phyloP scores from a whole-genome alignment of 2,329 filamentous ascomycete genomes.

The Penicillium psychrosexuale region DNA sequence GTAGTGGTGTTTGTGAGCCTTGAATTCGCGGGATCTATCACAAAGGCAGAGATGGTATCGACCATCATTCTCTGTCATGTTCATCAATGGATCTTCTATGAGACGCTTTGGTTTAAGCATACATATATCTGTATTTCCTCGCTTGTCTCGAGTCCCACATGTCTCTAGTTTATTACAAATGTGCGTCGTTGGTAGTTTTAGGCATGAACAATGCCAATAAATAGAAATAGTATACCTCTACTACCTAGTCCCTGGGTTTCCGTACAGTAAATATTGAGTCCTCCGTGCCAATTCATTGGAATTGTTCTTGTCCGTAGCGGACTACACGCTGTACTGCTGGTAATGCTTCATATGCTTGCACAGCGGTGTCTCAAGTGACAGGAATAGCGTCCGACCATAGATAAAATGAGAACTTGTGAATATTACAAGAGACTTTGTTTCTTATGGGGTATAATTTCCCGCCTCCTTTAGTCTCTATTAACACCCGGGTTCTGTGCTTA shows the following conservation, averaged over 20 bases:
- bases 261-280: neutral
- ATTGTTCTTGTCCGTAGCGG: neutral
- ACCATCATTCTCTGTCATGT: slow-evolving; percentile 7
- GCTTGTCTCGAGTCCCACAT: neutral
- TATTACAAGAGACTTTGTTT: neutral
- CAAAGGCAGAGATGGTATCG: neutral
- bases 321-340: neutral
- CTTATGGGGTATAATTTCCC: neutral
- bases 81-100: slow-evolving; percentile 4
- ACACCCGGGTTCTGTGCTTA: neutral
- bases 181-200: neutral
- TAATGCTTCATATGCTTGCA: neutral
- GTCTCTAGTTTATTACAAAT: neutral
- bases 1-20: neutral
- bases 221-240: neutral
- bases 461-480: neutral
- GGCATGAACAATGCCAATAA: slow-evolving; percentile 1
- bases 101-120: neutral
- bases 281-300: neutral
- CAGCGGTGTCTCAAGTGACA: slow-evolving; percentile 6
- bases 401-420: neutral
- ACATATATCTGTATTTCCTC: neutral
- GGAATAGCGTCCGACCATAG: slow-evolving; percentile 3
- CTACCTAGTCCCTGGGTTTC: neutral
- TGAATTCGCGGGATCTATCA: neutral